Percentiles rank a stretch among this genome's conserved stretches.
phyloP scores from a whole-genome alignment of 2,329 filamentous ascomycete genomes.

The Fusarium sp. region DNA sequence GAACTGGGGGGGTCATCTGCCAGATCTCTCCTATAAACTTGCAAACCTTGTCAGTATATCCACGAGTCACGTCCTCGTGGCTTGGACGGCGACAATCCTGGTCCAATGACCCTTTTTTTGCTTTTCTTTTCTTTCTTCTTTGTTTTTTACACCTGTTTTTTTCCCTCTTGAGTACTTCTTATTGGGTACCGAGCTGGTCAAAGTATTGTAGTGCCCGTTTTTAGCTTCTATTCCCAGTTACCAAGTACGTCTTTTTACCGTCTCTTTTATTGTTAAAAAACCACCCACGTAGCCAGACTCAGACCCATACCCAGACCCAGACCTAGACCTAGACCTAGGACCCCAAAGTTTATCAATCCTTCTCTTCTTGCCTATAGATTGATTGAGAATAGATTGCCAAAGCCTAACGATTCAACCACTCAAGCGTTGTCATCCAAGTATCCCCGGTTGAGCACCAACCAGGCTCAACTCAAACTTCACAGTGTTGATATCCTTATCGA shows the following conservation, averaged over 20 bases:
- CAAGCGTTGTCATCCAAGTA: too few relatives aligned
- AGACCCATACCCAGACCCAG: too few relatives aligned
- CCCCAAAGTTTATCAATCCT: background rate
- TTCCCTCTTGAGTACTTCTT: slow-evolving; percentile 20
- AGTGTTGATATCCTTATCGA: slow-evolving; percentile 8
- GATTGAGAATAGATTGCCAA: too few relatives aligned
- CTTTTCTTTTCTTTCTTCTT: slow-evolving; percentile 1
- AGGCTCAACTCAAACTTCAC: background rate
- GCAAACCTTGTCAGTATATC: background rate
- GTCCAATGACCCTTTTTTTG: too few relatives aligned
- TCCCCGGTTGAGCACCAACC: too few relatives aligned
- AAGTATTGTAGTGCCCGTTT: background rate
- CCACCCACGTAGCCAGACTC: background rate
- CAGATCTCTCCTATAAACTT: slow-evolving; percentile 3
- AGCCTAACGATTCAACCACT: too few relatives aligned
- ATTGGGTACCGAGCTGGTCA: background rate
- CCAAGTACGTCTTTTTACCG: slow-evolving; percentile 11
- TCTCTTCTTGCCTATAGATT: background rate
- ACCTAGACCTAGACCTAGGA: too few relatives aligned
- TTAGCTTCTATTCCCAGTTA: slow-evolving; percentile 6
- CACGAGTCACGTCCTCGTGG: background rate
- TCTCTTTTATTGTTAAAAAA: slow-evolving; percentile 10
- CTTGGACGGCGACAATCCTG: slow-evolving; percentile 1
- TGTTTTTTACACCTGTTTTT: too few relatives aligned
- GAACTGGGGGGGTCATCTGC: slow-evolving; percentile 19